These are phyloP conservation scores for Lippia alba DNA, from an alignment of 305 asterid species.

Conservation along the genomic window DNA sequence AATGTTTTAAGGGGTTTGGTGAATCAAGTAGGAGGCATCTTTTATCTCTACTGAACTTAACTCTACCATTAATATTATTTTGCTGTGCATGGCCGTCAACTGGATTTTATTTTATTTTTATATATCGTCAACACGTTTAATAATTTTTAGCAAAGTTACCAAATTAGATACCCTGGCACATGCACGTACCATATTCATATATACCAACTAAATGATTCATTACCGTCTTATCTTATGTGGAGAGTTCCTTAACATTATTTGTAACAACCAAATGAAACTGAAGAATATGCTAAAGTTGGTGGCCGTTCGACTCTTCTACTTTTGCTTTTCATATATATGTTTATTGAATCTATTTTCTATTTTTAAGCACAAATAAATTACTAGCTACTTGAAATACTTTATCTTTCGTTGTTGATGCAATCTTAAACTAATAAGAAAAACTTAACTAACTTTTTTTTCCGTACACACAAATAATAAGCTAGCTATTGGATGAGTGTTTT, in stretches of 20 bases:
- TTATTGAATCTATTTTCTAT: no score
- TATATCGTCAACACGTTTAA: slow-evolving; percentile 39
- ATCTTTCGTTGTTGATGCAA: not conserved
- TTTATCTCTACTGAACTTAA: slow-evolving; percentile 14
- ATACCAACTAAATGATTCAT: slow-evolving; percentile 32
- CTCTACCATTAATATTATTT: not conserved
- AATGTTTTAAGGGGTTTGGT: slow-evolving; percentile 28
- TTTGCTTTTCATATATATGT: not conserved
- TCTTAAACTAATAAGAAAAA: no score
- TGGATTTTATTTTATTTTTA: no score
- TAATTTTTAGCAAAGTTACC: slow-evolving; percentile 35
- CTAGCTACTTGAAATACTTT: not conserved
- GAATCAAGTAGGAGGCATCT: slow-evolving; percentile 30
- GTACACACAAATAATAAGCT: no score
- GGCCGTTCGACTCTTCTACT: not conserved
- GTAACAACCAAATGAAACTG: slow-evolving; percentile 25
- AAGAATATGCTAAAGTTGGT: slow-evolving; percentile 17
- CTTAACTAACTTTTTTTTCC: no score
- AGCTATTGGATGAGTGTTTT: no score
- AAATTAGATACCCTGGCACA: slow-evolving; percentile 39
- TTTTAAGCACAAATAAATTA: not conserved
- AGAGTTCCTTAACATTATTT: not conserved
- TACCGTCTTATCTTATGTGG: not conserved
- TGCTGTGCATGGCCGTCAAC: no score
- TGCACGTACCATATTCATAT: slow-evolving; percentile 33